Percentiles rank a stretch among this genome's conserved stretches.
phyloP scores from a whole-genome alignment of 2,329 filamentous ascomycete species.

The Scolecobasidium constrictum region DNA sequence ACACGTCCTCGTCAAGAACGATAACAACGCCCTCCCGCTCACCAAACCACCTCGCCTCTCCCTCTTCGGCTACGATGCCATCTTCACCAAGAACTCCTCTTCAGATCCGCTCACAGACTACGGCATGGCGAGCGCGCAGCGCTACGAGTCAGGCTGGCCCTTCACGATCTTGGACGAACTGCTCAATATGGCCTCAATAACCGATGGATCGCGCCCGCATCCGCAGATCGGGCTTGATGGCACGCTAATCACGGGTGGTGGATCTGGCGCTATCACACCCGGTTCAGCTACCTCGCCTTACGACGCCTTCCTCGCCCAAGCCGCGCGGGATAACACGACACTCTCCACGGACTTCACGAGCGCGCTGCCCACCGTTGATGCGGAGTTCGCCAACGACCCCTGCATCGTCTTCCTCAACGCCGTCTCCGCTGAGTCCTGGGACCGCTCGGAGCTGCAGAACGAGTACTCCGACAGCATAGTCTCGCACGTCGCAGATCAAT shows the following conservation, averaged over 20 bases:
- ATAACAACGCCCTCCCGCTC: constrained; percentile 43
- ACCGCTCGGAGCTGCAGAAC: constrained; percentile 17
- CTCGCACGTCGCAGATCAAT: constrained; percentile 12
- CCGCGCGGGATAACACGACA: constrained; percentile 17
- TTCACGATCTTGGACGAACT: neutral
- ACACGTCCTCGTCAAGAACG: constrained; percentile 50
- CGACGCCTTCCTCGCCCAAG: constrained; percentile 22
- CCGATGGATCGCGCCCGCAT: neutral
- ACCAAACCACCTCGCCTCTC: constrained; percentile 39
- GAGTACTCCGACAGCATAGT: constrained; percentile 18
- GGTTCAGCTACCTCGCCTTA: constrained; percentile 23
- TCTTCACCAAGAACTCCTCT: constrained; percentile 9
- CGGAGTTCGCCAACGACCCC: constrained; percentile 15
- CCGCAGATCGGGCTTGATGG: constrained; percentile 12
- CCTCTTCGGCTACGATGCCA: constrained; percentile 18
- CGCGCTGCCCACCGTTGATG: constrained; percentile 16
- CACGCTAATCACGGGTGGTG: constrained; percentile 23
- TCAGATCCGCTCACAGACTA: neutral
- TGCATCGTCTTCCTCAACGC: constrained; percentile 22
- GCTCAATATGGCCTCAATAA: neutral
- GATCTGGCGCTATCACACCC: constrained; percentile 22
- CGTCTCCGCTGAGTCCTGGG: constrained; percentile 17
- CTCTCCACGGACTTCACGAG: constrained; percentile 16
- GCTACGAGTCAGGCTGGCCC: too few species aligned
- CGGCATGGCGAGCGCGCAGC: neutral